Percentiles rank a stretch among this genome's conserved stretches.
phyloP scores from a whole-genome alignment of 179 eudicot genomes.

The Camellia oleifera region DNA sequence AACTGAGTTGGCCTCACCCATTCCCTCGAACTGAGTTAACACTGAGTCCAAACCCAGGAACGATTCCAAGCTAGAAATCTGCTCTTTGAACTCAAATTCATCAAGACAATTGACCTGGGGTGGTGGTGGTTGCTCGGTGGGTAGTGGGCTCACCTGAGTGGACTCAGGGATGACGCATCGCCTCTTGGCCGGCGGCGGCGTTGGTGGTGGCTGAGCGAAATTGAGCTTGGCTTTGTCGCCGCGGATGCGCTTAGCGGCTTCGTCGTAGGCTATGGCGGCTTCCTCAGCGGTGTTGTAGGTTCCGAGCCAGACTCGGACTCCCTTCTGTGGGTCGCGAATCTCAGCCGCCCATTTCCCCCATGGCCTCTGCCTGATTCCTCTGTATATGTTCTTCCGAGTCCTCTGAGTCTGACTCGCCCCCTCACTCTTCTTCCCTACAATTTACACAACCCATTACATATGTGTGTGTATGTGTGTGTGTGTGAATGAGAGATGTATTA shows the following conservation, averaged over 20 bases:
- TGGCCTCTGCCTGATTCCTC: constrained; percentile 64
- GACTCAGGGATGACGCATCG: constrained; percentile 16
- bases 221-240: constrained; percentile 74
- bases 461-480: background rate
- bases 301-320: constrained; percentile 72
- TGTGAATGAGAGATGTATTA: background rate
- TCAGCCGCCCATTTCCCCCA: constrained; percentile 90
- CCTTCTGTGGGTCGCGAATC: constrained; percentile 64
- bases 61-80: constrained; percentile 31
- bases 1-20: constrained; percentile 10
- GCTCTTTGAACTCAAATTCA: constrained; percentile 24
- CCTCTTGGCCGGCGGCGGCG: constrained; percentile 19
- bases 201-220: constrained; percentile 27
- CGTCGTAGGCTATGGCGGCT: constrained; percentile 64
- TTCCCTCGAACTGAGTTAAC: constrained; percentile 9
- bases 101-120: background rate
- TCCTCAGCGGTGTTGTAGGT: constrained; percentile 62
- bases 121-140: background rate
- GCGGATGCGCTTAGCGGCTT: constrained; percentile 54
- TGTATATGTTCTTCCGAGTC: constrained; percentile 50
- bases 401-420: constrained; percentile 18
- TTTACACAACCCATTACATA: background rate
- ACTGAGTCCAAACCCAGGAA: constrained; percentile 32
- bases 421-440: constrained; percentile 20
- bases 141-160: background rate